phyloP scores from a whole-genome alignment of 495 filamentous ascomycete genomes.

The Aspergillus homomorphus region DNA sequence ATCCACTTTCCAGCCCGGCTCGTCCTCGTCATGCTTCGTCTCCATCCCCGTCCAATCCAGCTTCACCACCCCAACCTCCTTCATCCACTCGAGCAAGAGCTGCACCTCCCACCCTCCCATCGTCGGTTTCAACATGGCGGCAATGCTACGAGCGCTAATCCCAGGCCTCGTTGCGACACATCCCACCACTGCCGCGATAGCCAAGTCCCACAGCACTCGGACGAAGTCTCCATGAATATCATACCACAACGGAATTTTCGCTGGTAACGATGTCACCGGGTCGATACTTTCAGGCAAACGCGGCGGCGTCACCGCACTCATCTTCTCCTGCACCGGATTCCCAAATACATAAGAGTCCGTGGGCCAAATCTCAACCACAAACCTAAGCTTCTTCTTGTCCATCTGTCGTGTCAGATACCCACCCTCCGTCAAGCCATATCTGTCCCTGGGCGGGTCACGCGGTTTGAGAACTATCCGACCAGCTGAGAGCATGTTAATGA shows the following conservation, averaged over 20 bases:
- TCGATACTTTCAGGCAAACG: conserved; percentile 18
- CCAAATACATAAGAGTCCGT: conserved; percentile 60
- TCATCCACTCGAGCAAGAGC: conserved; percentile 64
- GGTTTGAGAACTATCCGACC: conserved; percentile 56
- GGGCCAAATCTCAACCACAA: conserved; percentile 58
- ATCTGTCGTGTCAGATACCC: conserved; percentile 71
- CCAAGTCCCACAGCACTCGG: conserved; percentile 60
- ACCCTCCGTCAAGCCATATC: conserved; percentile 68
- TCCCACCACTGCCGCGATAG: conserved; percentile 55
- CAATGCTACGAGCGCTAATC: conserved; percentile 48
- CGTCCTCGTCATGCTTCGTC: conserved; percentile 20
- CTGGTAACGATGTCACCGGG: conserved; percentile 22
- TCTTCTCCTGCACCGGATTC: conserved; percentile 43
- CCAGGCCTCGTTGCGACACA: conserved; percentile 60
- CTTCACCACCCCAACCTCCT: conserved; percentile 42
- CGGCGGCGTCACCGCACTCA: conserved; percentile 25
- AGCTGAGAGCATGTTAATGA: conserved; percentile 64
- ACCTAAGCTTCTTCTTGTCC: conserved; percentile 61
- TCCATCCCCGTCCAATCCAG: conserved; percentile 16
- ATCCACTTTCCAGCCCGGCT: conserved; percentile 43
- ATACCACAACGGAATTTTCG: conserved; percentile 71
- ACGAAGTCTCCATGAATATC: conserved; percentile 69
- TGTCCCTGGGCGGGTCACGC: conserved; percentile 58
- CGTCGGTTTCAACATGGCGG: conserved; percentile 54
- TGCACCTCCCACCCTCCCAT: conserved; percentile 67